phyloP scores from a whole-genome alignment of 2,329 filamentous ascomycete species.

The Sporothrix globosa region DNA sequence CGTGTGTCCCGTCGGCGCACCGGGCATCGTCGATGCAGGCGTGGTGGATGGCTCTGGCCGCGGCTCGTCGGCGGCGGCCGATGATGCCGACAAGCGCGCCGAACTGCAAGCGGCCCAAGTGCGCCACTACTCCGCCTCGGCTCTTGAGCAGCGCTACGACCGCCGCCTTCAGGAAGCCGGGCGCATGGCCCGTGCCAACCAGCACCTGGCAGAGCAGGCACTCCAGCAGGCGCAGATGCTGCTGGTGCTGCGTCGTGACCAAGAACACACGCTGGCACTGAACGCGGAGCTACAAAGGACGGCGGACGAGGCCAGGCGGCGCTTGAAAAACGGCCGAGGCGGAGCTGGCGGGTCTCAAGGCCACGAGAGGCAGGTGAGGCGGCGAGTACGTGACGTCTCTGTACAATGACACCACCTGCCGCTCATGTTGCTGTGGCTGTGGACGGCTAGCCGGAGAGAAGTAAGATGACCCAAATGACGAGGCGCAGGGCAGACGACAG shows the following conservation, averaged over 20 bases:
- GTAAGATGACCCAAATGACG: not conserved
- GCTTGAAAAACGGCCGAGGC: not conserved
- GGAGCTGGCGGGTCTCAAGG: not conserved
- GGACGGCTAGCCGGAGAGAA: not conserved
- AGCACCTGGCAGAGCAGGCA: conserved; percentile 22
- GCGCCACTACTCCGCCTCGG: conserved; percentile 41
- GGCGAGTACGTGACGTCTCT: not conserved
- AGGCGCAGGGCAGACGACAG: not conserved
- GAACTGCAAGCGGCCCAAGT: not conserved
- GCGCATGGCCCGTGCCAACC: conserved; percentile 28
- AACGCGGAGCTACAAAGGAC: conserved; percentile 27
- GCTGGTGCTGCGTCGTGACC: conserved; percentile 27
- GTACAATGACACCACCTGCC: not conserved
- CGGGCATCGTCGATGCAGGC: not conserved
- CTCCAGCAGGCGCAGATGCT: conserved; percentile 21
- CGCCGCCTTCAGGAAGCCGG: conserved; percentile 30
- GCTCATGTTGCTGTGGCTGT: not conserved
- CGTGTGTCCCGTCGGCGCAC: conserved; percentile 54
- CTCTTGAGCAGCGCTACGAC: conserved; percentile 41
- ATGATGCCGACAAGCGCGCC: conserved; percentile 33
- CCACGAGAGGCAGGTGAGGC: not conserved
- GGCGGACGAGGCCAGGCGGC: conserved; percentile 27
- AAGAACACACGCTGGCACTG: conserved; percentile 29
- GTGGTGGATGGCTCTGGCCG: not conserved
- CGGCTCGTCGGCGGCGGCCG: conserved; percentile 51